Conservation (phyloP, 2,329 filamentous ascomycete species). For the Torrubiella hemipterigena region DNA sequence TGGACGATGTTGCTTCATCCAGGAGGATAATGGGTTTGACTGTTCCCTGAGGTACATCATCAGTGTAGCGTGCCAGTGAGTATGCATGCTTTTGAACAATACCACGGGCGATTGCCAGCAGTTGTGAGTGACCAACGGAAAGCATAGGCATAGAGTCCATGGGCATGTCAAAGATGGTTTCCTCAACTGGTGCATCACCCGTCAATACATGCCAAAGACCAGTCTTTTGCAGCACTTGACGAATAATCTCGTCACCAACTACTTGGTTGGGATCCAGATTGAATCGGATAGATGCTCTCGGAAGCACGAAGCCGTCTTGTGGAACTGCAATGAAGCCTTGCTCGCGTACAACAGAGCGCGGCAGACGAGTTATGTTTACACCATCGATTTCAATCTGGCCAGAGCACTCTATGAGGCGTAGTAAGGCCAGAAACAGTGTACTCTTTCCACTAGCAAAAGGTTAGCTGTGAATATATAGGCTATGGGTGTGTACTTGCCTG, state of each 20-base stretch:
- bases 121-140: constrained; percentile 20
- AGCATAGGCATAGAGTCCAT: constrained; percentile 15
- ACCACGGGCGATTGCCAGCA: constrained; percentile 19
- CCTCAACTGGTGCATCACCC: background rate
- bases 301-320: constrained; percentile 14
- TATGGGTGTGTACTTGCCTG: constrained; percentile 9
- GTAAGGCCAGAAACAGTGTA: constrained; percentile 10
- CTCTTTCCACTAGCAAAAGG: constrained; percentile 13
- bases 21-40: constrained; percentile 18
- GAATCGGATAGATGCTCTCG: constrained; percentile 9
- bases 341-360: constrained; percentile 12
- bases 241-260: constrained; percentile 4
- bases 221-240: constrained; percentile 6
- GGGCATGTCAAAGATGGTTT: constrained; percentile 12
- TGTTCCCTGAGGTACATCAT: constrained; percentile 1
- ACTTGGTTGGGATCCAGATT: constrained; percentile 10
- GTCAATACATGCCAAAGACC: constrained; percentile 7
- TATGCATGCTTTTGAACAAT: constrained; percentile 12
- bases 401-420: constrained; percentile 9
- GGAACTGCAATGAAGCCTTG: constrained; percentile 18
- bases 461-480: constrained; percentile 9
- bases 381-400: constrained; percentile 17
- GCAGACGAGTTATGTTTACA: constrained; percentile 12
- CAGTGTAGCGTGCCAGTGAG: constrained; percentile 2
- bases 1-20: constrained; percentile 18